phyloP scores from a whole-genome alignment of 345 rosid genomes.

The Sonneratia alba region DNA sequence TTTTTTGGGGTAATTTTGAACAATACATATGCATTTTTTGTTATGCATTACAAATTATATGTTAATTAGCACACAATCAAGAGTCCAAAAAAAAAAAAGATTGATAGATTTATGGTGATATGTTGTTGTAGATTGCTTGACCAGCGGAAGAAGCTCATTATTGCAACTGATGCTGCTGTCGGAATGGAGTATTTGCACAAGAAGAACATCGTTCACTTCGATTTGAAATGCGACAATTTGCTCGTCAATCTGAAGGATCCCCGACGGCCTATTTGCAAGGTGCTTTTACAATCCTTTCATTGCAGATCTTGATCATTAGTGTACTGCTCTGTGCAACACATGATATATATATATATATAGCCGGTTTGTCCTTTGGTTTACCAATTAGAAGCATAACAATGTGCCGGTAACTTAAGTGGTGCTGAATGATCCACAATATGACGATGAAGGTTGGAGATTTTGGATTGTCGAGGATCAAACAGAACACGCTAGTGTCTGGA shows the following conservation, averaged over 20 bases:
- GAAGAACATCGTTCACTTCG: constrained; percentile 82
- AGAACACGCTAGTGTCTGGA: constrained; percentile 79
- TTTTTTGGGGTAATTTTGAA: not conserved
- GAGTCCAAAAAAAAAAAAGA: not conserved
- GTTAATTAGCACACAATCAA: not conserved
- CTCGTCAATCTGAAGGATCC: constrained; percentile 82
- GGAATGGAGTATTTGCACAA: constrained; percentile 95
- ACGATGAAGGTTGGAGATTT: constrained; percentile 77
- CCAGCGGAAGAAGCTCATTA: constrained; percentile 61
- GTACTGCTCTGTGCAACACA: too few species aligned
- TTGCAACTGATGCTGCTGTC: constrained; percentile 82
- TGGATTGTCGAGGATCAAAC: constrained; percentile 85
- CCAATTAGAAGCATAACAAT: not conserved
- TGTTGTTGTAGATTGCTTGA: constrained; percentile 43
- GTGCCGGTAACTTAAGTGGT: not conserved
- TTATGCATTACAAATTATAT: not conserved
- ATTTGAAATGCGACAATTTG: constrained; percentile 90
- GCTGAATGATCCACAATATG: not conserved
- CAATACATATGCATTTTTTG: too few species aligned
- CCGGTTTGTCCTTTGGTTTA: not conserved
- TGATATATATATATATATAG: not conserved
- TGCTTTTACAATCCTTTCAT: constrained; percentile 5
- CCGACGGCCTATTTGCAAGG: constrained; percentile 94
- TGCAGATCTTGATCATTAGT: not conserved
- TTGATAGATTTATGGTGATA: not conserved